A percentile compares a stretch with the other conserved stretches of the same genome.
phyloP scores from a whole-genome alignment of 495 filamentous ascomycete genomes.

The Penicillium coffeae region DNA sequence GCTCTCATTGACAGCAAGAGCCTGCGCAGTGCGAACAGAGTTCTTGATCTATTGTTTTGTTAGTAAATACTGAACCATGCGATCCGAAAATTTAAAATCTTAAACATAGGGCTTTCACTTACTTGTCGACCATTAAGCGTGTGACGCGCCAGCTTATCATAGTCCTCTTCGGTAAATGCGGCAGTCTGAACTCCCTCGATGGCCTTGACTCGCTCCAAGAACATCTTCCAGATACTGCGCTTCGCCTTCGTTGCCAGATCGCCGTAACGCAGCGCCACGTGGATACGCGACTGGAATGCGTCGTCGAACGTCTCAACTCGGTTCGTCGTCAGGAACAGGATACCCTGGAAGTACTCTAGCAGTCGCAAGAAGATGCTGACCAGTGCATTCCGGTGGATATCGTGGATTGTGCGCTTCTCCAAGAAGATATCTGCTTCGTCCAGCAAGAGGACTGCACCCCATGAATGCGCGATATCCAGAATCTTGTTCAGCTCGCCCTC shows the following conservation, averaged over 20 bases:
- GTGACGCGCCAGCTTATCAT: conserved; percentile 60
- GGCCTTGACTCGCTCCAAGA: conserved; percentile 65
- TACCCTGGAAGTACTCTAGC: conserved; percentile 75
- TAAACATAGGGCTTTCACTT: too few relatives aligned
- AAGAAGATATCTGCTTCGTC: conserved; percentile 81
- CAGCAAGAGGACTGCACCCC: conserved; percentile 76
- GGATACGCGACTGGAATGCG: conserved; percentile 65
- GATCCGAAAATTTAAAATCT: too few relatives aligned
- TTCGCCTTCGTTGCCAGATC: conserved; percentile 72
- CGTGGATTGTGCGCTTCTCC: conserved; percentile 64
- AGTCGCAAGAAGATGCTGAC: conserved; percentile 72
- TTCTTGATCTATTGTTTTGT: conserved; percentile 74
- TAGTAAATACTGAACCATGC: too few relatives aligned
- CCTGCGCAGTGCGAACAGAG: conserved; percentile 80
- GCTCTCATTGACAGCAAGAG: conserved; percentile 73
- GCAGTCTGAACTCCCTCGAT: conserved; percentile 58
- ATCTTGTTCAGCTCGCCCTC: conserved; percentile 81
- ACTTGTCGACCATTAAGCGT: conserved; percentile 85
- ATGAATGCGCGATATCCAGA: conserved; percentile 80
- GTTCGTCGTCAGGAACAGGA: conserved; percentile 79
- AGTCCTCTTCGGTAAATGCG: conserved; percentile 66
- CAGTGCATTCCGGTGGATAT: conserved; percentile 72
- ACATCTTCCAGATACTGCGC: conserved; percentile 82
- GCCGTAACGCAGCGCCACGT: conserved; percentile 74
- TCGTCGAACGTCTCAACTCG: conserved; percentile 71